Percentiles rank a stretch among this genome's conserved stretches.
Evolutionary conservation across 2,329 filamentous ascomycete species (phyloP).

Genomic region (Purpureocillium takamizusanense): DNA sequence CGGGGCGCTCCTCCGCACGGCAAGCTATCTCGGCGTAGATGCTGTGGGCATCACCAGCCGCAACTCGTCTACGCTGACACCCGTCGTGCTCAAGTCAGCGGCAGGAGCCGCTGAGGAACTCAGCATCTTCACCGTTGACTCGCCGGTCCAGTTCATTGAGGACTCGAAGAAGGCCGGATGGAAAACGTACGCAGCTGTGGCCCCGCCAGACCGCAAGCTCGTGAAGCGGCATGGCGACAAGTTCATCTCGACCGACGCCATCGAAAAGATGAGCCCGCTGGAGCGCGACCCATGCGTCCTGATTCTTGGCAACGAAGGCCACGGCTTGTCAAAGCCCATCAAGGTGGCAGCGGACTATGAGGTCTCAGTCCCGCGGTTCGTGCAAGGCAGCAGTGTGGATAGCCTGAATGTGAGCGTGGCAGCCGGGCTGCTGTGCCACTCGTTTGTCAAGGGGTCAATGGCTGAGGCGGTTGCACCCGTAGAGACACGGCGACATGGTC

Average conservation of each 20-base stretch:
- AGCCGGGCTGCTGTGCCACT: slow-evolving; percentile 63
- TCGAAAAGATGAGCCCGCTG: slow-evolving; percentile 45
- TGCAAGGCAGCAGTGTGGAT: slow-evolving; percentile 55
- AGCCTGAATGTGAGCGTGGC: slow-evolving; percentile 93
- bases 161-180: slow-evolving; percentile 64
- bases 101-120: slow-evolving; percentile 80
- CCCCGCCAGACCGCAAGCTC: slow-evolving; percentile 28
- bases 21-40: slow-evolving; percentile 83
- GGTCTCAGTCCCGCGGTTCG: slow-evolving; percentile 54
- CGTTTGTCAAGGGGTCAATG: slow-evolving; percentile 46
- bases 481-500: too few species aligned
- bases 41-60: slow-evolving; percentile 69
- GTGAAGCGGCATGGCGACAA: slow-evolving; percentile 25
- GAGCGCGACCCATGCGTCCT: slow-evolving; percentile 60
- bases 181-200: slow-evolving; percentile 72
- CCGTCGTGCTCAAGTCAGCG: slow-evolving; percentile 77
- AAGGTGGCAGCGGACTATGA: slow-evolving; percentile 57
- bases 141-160: slow-evolving; percentile 61
- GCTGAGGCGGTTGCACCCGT: neutral
- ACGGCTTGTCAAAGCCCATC: slow-evolving; percentile 58
- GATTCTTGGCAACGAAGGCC: slow-evolving; percentile 74
- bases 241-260: slow-evolving; percentile 37
- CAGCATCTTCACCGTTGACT: slow-evolving; percentile 59
- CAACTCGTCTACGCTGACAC: slow-evolving; percentile 64
- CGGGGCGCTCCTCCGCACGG: slow-evolving; percentile 79